A percentile compares a stretch with the other conserved stretches of the same genome.
Conservation (phyloP, 768 basidiomycete species). For the Xerocomellus chrysenteron region DNA sequence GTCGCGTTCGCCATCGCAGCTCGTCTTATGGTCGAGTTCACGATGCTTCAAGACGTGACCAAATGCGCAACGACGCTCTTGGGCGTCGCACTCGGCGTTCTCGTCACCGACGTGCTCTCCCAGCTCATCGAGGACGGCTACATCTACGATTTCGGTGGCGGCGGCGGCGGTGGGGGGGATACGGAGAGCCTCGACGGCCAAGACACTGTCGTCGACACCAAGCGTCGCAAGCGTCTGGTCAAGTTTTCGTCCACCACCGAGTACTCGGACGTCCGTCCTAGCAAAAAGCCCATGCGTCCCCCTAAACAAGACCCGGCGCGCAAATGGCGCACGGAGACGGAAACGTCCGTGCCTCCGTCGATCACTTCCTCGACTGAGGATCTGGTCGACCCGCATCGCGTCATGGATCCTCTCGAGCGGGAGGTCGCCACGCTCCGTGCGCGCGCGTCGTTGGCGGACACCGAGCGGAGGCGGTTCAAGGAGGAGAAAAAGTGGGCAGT, state of each 20-base stretch:
- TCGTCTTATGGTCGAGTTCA: conserved; percentile 67
- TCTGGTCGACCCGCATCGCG: conserved; percentile 54
- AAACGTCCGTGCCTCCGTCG: conserved; percentile 46
- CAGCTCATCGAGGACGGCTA: conserved; percentile 57
- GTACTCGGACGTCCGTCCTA: conserved; percentile 19
- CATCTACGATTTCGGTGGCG: conserved; percentile 24
- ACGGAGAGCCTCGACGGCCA: conserved; percentile 18
- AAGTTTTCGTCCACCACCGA: conserved; percentile 47
- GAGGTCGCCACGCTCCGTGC: conserved; percentile 75
- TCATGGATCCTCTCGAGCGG: conserved; percentile 65
- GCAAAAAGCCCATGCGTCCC: conserved; percentile 28
- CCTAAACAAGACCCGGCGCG: conserved; percentile 29
- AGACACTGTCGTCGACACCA: conserved; percentile 12
- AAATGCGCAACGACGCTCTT: conserved; percentile 60
- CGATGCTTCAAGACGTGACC: conserved; percentile 49
- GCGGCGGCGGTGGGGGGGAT: conserved; percentile 6
- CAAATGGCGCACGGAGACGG: conserved; percentile 37
- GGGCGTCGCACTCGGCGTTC: conserved; percentile 66
- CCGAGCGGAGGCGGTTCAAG: conserved; percentile 76
- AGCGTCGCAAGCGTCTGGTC: conserved; percentile 43
- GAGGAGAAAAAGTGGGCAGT: conserved; percentile 88
- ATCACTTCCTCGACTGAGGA: conserved; percentile 68
- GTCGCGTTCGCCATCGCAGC: conserved; percentile 57
- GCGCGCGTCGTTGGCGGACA: conserved; percentile 78
- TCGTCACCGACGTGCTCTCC: conserved; percentile 69